A percentile compares a stretch with the other conserved stretches of the same genome.
phyloP scores from a whole-genome alignment of 192 early-diverging fungal genomes.

The Kappamyces sp. region DNA sequence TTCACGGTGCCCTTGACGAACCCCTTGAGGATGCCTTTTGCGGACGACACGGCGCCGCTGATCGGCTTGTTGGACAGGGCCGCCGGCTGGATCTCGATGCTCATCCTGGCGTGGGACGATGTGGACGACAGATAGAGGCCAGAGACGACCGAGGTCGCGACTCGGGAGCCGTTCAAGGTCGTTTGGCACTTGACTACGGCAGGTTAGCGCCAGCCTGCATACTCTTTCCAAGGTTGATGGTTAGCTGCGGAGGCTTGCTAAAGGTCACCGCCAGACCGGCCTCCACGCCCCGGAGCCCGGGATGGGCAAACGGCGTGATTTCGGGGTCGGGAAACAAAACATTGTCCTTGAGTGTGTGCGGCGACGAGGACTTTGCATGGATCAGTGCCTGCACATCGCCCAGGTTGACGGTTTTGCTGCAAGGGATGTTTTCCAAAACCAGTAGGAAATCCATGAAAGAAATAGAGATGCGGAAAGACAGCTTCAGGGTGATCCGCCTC shows the following conservation, averaged over 20 bases:
- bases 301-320: conserved; percentile 10
- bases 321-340: conserved; percentile 12
- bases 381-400: neutral
- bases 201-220: no score
- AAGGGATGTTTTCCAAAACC: conserved; percentile 1
- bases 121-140: conserved; percentile 3
- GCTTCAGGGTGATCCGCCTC: conserved; percentile 2
- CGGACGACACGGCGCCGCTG: conserved; percentile 7
- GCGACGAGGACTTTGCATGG: no score
- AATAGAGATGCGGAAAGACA: conserved; percentile 1
- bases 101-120: neutral
- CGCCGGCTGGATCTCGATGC: conserved; percentile 8
- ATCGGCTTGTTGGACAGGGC: conserved; percentile 2
- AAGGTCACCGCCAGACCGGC: conserved; percentile 13
- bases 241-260: conserved; percentile 4
- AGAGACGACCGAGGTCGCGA: neutral
- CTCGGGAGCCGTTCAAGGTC: conserved; percentile 15
- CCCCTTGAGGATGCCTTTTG: conserved; percentile 12
- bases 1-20: conserved; percentile 6
- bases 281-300: conserved; percentile 1
- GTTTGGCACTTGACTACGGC: neutral
- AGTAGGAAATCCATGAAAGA: conserved; percentile 3
- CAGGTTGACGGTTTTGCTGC: conserved; percentile 14
- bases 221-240: conserved; percentile 3
- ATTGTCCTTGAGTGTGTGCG: neutral